Evolutionary conservation across 2,329 filamentous ascomycete genomes (phyloP).

Genomic region (Stagonosporopsis cucurbitacearum): DNA sequence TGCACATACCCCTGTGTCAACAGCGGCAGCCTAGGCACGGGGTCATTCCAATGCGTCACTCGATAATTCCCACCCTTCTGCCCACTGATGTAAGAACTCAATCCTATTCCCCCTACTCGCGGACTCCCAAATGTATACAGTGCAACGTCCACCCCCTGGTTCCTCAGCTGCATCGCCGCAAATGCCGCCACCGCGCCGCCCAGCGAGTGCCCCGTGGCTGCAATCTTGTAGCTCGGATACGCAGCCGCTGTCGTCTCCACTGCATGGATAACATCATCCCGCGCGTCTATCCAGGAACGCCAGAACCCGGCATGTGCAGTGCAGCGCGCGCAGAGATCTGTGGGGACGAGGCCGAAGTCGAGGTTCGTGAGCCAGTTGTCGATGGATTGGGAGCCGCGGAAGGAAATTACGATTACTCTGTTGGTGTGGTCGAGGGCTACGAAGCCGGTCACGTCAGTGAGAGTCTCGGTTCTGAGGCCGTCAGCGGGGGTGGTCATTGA

Average conservation of each 20-base stretch:
- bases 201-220: constrained; percentile 72
- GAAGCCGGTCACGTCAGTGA: constrained; percentile 56
- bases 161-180: constrained; percentile 59
- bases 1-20: constrained; percentile 68
- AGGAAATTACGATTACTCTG: constrained; percentile 62
- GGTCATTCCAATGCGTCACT: constrained; percentile 71
- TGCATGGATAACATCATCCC: constrained; percentile 50
- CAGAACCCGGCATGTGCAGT: constrained; percentile 66
- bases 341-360: constrained; percentile 51
- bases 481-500: constrained; percentile 9
- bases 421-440: constrained; percentile 55
- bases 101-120: constrained; percentile 67
- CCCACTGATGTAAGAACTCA: constrained; percentile 62
- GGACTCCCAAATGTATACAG: constrained; percentile 70
- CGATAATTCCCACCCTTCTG: constrained; percentile 65
- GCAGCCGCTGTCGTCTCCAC: constrained; percentile 53
- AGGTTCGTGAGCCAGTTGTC: constrained; percentile 69
- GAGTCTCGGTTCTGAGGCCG: constrained; percentile 17
- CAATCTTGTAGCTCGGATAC: constrained; percentile 61
- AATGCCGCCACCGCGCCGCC: constrained; percentile 70
- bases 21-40: constrained; percentile 70
- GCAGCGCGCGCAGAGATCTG: constrained; percentile 56
- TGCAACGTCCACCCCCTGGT: constrained; percentile 27
- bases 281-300: constrained; percentile 64
- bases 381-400: constrained; percentile 65